Conservation (phyloP, 441 rosid species). For the Arabidopsis lyrata region DNA sequence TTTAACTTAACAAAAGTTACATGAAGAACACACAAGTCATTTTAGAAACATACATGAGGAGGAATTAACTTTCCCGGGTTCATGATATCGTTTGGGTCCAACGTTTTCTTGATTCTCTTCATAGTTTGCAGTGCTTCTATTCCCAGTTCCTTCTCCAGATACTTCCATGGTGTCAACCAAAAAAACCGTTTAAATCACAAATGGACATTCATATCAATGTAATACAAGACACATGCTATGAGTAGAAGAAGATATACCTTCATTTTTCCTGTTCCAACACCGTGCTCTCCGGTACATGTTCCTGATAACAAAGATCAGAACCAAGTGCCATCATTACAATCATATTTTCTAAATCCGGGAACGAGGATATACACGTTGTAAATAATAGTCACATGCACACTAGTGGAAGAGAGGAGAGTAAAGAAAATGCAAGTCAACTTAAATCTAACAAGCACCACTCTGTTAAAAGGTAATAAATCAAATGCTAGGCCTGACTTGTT, state of each 20-base stretch:
- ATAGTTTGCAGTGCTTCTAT: slow-evolving; percentile 80
- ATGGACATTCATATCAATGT: not conserved
- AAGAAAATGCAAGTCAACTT: not conserved
- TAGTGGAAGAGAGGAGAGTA: not conserved
- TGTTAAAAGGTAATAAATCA: not conserved
- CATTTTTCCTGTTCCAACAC: slow-evolving; percentile 97
- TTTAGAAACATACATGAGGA: slow-evolving; percentile 79
- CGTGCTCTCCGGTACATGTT: slow-evolving; percentile 97
- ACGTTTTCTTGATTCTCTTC: slow-evolving; percentile 78
- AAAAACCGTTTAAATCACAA: not conserved
- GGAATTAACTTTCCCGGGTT: slow-evolving; percentile 98
- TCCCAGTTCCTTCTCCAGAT: slow-evolving; percentile 90
- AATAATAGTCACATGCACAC: not conserved
- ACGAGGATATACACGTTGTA: not conserved
- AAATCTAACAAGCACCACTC: not conserved
- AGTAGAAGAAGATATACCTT: slow-evolving; percentile 60
- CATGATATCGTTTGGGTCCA: slow-evolving; percentile 92
- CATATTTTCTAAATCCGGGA: slow-evolving; percentile 10
- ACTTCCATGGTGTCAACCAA: slow-evolving; percentile 47
- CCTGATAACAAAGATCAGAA: slow-evolving; percentile 55
- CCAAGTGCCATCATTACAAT: slow-evolving; percentile 5
- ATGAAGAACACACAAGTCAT: not conserved
- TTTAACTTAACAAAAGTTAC: not conserved
- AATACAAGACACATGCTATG: not conserved
- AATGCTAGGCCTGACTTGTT: slow-evolving; percentile 5